phyloP scores from a whole-genome alignment of 208 protist genomes.

The Trypanosomatidae sp. region DNA sequence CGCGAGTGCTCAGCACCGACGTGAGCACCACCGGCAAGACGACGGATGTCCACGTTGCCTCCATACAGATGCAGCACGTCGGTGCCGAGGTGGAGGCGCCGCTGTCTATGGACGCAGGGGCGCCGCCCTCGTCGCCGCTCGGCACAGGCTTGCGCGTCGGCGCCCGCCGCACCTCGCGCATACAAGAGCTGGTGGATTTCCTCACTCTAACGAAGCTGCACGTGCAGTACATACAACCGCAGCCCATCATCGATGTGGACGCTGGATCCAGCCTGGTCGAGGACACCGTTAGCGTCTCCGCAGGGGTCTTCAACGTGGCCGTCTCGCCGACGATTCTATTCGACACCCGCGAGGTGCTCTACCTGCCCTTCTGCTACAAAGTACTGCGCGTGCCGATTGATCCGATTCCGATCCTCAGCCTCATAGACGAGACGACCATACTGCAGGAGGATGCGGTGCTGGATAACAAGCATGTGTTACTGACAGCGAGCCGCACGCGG shows the following conservation, averaged over 20 bases:
- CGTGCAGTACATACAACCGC: slow-evolving; percentile 19
- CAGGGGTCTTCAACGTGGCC: slow-evolving; percentile 38
- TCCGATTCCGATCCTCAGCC: slow-evolving; percentile 54
- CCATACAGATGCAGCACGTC: slow-evolving; percentile 40
- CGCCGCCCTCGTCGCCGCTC: background rate
- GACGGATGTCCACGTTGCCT: slow-evolving; percentile 11
- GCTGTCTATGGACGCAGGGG: background rate
- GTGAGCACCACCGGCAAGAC: slow-evolving; percentile 14
- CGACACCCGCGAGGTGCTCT: slow-evolving; percentile 75
- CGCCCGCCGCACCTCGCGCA: slow-evolving; percentile 10
- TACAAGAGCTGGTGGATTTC: slow-evolving; percentile 42
- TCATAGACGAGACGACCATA: slow-evolving; percentile 46
- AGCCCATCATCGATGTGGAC: slow-evolving; percentile 28
- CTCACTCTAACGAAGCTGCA: slow-evolving; percentile 24
- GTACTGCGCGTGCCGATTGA: slow-evolving; percentile 64
- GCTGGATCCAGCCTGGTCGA: slow-evolving; percentile 40
- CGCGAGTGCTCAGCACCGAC: slow-evolving; percentile 20
- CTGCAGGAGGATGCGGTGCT: slow-evolving; percentile 59
- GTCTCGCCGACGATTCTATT: slow-evolving; percentile 72
- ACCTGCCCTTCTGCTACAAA: slow-evolving; percentile 77
- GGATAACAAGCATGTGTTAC: slow-evolving; percentile 71
- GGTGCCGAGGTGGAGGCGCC: slow-evolving; percentile 36
- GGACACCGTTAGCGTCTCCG: slow-evolving; percentile 33
- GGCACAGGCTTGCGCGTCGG: background rate
- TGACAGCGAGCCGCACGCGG: slow-evolving; percentile 55